A percentile compares a stretch with the other conserved stretches of the same genome.
These are phyloP conservation scores for Mucor ambiguus DNA, from an alignment of 371 early-diverging fungal genomes.

Conservation along the genomic window DNA sequence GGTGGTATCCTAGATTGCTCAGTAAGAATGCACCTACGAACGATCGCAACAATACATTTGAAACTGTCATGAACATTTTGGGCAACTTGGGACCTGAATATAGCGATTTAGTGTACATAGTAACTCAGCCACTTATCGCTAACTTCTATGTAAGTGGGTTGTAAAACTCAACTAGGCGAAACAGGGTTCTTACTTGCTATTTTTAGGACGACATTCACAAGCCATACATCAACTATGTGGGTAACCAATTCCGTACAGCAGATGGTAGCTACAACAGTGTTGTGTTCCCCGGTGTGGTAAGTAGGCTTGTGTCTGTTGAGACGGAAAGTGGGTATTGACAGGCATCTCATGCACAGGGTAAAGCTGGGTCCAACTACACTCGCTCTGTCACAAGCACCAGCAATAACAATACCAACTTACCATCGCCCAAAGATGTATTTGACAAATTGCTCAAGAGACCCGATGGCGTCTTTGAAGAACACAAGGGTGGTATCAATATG, in stretches of 20 bases:
- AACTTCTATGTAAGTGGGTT: constrained; percentile 33
- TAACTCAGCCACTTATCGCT: constrained; percentile 35
- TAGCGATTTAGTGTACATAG: constrained; percentile 29
- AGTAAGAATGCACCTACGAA: constrained; percentile 38
- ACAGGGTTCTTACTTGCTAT: not conserved
- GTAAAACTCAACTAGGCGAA: not conserved
- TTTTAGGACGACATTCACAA: constrained; percentile 43
- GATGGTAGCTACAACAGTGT: constrained; percentile 55
- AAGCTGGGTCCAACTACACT: constrained; percentile 44
- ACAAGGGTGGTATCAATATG: constrained; percentile 45
- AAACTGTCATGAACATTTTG: constrained; percentile 46
- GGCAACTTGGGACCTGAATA: constrained; percentile 37
- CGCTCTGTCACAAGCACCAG: constrained; percentile 35
- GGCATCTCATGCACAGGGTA: constrained; percentile 27
- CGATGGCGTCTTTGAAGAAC: constrained; percentile 35
- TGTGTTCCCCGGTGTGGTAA: constrained; percentile 43
- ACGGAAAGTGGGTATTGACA: not conserved
- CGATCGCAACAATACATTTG: constrained; percentile 49
- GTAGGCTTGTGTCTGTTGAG: not conserved
- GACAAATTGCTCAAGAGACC: constrained; percentile 40
- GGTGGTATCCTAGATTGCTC: constrained; percentile 22
- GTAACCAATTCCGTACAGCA: constrained; percentile 45
- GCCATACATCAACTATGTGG: constrained; percentile 45
- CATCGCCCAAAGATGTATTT: constrained; percentile 37
- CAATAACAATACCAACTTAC: constrained; percentile 31